Base-by-base conservation (phyloP, 2,329 filamentous ascomycete genomes). In the Aspergillus novoparasiticus region DNA sequence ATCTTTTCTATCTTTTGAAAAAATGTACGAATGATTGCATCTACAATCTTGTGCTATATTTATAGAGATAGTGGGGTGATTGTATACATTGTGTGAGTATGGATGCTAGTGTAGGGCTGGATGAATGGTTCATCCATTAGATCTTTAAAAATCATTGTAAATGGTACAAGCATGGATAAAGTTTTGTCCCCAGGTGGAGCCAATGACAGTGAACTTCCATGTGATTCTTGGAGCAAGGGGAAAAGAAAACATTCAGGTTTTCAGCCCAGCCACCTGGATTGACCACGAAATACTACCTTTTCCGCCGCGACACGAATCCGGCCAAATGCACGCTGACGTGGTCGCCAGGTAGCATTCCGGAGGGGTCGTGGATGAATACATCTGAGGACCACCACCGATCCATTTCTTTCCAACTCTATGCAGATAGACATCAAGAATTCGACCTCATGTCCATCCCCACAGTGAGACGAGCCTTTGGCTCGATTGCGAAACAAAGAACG, bases 251-350 rank as follows among this genome's bases (percentile, higher is more conserved):
- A 53, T 48, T 14, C 36, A n/a, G 32, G 9, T 8, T 48, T 51
- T 53, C 54, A 56, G 45, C 62, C 62, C 62, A 62, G 60, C 63
- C 57, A 66, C 59, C 59, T 62, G 54, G 64, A 59, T 54, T 34
- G 28, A 46, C 54, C 26, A 36, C 48, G 4, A 16, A 32, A 55
- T 60, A 34, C 28, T 32, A 21, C 36, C 51, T n/a, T n/a, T n/a
- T n/a, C n/a, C n/a, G n/a, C n/a, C n/a, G n/a, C n/a, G n/a, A n/a
- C n/a, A n/a, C n/a, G 34, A 45, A 30, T 34, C 23, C 48, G 50
- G 32, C 50, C 36, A 41, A 26, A 65, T 69, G 67, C 64, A 62
- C 16, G 63, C 55, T 71, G 69, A 71, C 69, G 69, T 71, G 69
- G 68, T 70, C 54, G 58, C 48, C 59, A 51, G 61, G 56, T 57